Percentiles rank a stretch among this genome's conserved stretches.
Evolutionary conservation across 345 rosid species (phyloP).

Genomic region (Psidium guajava): DNA sequence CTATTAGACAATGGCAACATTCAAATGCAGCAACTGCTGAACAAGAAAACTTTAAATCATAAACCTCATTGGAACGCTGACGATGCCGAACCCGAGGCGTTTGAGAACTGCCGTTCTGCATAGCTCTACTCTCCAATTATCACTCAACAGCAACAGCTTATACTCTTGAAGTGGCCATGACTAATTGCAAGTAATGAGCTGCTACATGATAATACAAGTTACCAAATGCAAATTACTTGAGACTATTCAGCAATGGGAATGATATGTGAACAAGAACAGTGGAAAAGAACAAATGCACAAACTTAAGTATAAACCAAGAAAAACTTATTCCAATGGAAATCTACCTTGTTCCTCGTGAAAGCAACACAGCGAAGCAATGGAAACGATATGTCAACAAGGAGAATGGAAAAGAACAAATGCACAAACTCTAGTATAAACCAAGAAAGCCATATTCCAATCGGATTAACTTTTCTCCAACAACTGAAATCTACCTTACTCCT

Average conservation of each 20-base stretch:
- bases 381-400: neutral
- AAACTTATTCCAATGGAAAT: neutral
- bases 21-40: neutral
- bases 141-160: neutral
- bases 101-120: slow-evolving; percentile 43
- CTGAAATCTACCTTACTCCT: neutral
- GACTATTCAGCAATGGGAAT: neutral
- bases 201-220: neutral
- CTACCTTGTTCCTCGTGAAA: too few species aligned
- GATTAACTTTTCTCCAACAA: neutral
- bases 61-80: slow-evolving; percentile 59
- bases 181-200: neutral
- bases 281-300: neutral
- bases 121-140: slow-evolving; percentile 14
- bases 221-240: neutral
- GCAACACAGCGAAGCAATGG: too few species aligned
- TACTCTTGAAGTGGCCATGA: neutral
- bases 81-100: slow-evolving; percentile 63
- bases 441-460: neutral
- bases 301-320: neutral
- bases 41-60: neutral
- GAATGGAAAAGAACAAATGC: neutral
- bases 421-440: neutral
- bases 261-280: neutral
- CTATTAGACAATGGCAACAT: neutral